Conservation (phyloP, 2,329 filamentous ascomycete species). For the Pyricularia pennisetigena region DNA sequence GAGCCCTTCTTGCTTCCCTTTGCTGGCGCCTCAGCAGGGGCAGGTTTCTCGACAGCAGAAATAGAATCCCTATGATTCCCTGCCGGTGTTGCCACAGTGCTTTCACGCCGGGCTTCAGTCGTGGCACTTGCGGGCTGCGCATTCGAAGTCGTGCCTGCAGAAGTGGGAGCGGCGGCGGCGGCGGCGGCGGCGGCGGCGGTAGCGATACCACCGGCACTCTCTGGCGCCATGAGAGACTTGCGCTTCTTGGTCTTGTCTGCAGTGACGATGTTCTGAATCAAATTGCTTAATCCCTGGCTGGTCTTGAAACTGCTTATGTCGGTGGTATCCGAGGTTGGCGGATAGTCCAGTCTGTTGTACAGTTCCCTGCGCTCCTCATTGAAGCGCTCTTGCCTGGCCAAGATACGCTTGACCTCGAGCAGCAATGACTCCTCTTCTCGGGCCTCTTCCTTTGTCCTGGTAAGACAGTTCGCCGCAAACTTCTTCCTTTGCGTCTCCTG, state of each 20-base stretch:
- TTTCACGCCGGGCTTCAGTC: conserved; percentile 23
- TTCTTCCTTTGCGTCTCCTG: conserved; percentile 76
- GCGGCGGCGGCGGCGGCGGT: conserved; percentile 32
- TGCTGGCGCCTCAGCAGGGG: conserved; percentile 18
- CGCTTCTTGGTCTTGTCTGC: conserved; percentile 87
- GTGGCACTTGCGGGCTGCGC: conserved; percentile 24
- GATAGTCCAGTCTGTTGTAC: conserved; percentile 79
- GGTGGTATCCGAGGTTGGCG: conserved; percentile 43
- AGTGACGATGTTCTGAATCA: conserved; percentile 73
- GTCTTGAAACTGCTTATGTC: conserved; percentile 72
- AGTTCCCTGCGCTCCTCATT: conserved; percentile 82
- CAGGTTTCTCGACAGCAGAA: conserved; percentile 24
- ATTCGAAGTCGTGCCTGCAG: conserved; percentile 29
- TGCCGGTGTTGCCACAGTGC: conserved; percentile 25
- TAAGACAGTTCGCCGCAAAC: conserved; percentile 70
- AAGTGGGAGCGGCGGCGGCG: conserved; percentile 30
- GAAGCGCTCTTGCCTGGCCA: conserved; percentile 75
- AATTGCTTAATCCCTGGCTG: conserved; percentile 66
- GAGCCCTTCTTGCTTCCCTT: conserved; percentile 34
- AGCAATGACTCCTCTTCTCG: conserved; percentile 86
- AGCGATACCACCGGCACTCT: conserved; percentile 18
- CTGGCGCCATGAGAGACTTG: conserved; percentile 56
- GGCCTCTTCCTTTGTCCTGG: conserved; percentile 75
- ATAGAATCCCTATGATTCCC: conserved; percentile 33
- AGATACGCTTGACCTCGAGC: conserved; percentile 83